Percentiles rank a stretch among this genome's conserved stretches.
Evolutionary conservation across 352 stramenopile species (phyloP).

Genomic region (Phytophthora pinifolia): DNA sequence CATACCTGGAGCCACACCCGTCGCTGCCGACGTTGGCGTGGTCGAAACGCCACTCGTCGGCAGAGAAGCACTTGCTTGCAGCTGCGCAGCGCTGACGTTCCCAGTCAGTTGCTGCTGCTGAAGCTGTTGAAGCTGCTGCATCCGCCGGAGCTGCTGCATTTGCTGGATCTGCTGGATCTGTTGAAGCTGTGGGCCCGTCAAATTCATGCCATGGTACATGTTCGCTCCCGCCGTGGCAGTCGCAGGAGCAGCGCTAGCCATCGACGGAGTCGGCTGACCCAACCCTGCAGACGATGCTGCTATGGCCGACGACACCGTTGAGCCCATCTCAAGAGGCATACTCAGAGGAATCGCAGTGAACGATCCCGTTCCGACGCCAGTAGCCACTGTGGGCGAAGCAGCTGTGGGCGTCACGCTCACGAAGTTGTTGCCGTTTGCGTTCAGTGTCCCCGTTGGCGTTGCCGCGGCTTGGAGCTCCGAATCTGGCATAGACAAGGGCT

Average conservation of each 20-base stretch:
- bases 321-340: conserved; percentile 74
- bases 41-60: conserved; percentile 30
- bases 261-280: conserved; percentile 37
- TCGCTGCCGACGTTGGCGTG: conserved; percentile 22
- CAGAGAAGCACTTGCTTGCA: conserved; percentile 18
- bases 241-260: conserved; percentile 39
- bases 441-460: conserved; percentile 33
- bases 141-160: conserved; percentile 80
- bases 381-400: conserved; percentile 21
- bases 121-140: conserved; percentile 77
- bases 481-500: conserved; percentile 82
- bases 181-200: conserved; percentile 74
- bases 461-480: conserved; percentile 65
- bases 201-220: conserved; percentile 79
- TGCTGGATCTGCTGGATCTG: conserved; percentile 88
- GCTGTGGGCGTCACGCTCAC: conserved; percentile 23
- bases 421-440: conserved; percentile 29
- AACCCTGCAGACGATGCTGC: conserved; percentile 40
- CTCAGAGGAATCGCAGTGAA: conserved; percentile 67
- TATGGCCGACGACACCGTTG: conserved; percentile 26
- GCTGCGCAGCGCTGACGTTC: conserved; percentile 28
- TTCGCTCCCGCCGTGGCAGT: conserved; percentile 35
- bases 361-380: conserved; percentile 19
- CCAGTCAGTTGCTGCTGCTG: conserved; percentile 55
- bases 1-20: conserved; percentile 39